phyloP scores from a whole-genome alignment of 345 rosid genomes.

The Leavenworthia alabamica region DNA sequence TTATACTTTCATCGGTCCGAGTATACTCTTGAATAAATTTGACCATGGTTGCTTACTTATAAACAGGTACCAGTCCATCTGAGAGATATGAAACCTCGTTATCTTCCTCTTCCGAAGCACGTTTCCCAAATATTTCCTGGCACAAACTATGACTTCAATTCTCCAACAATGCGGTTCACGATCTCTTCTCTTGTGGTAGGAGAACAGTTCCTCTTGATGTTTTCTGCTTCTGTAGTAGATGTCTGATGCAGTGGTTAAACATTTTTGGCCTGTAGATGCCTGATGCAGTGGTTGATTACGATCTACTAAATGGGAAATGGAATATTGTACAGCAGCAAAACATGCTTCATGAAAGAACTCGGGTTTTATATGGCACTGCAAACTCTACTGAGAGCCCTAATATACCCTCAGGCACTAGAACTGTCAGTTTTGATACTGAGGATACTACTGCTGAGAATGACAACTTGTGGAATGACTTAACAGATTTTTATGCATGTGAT shows the following conservation, averaged over 20 bases:
- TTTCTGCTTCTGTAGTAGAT: neutral
- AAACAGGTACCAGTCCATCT: constrained; percentile 48
- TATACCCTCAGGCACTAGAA: constrained; percentile 32
- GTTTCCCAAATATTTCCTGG: constrained; percentile 75
- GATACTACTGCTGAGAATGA: constrained; percentile 41
- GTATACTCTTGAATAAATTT: constrained; percentile 8
- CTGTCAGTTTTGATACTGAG: constrained; percentile 32
- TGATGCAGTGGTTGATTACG: constrained; percentile 91
- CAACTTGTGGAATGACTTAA: constrained; percentile 86
- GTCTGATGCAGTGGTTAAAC: neutral
- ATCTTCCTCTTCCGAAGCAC: constrained; percentile 75
- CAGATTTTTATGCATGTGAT: constrained; percentile 86
- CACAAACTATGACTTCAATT: constrained; percentile 75
- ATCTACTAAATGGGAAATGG: constrained; percentile 76
- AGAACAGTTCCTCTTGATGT: neutral
- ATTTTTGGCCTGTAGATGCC: constrained; percentile 59
- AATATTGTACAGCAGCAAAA: constrained; percentile 89
- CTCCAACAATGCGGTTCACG: constrained; percentile 74
- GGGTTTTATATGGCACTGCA: constrained; percentile 68
- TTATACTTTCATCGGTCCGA: neutral
- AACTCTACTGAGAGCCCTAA: constrained; percentile 38
- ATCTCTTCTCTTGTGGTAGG: constrained; percentile 92
- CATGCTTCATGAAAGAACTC: constrained; percentile 87
- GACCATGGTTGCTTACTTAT: neutral
- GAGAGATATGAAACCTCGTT: constrained; percentile 59